Base-by-base conservation (phyloP, 495 filamentous ascomycete genomes). In the Annulohypoxylon nitens region DNA sequence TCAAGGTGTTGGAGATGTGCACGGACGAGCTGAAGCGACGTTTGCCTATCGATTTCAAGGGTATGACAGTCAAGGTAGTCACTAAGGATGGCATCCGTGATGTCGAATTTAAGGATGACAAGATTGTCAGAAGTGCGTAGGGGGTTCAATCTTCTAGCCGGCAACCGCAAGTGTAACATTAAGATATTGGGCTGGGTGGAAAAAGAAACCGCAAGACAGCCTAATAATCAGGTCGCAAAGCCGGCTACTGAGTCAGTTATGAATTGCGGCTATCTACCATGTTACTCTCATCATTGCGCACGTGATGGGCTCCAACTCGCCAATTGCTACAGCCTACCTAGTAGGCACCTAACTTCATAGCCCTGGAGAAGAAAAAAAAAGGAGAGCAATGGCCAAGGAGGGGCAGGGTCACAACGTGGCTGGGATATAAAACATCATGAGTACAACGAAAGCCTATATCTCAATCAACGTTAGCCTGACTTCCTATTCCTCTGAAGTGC, bases 31-130 rank as follows among this genome's bases (percentile, higher is more conserved):
- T 97, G 78, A 97, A 97, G 88, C 89, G 97, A 76, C 86, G 94
- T 83, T 88, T 98, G 86, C 96, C 96, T 69, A 92, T 98, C 81
- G 96, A 99, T 81, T 99, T 97, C 88, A 99, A 98, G 86, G 96
- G 96, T 14, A 89, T 96, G 81, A 77, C 90, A 62, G 95, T 99
- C 71, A 98, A 98, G 88, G 91, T 93, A 25, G 88, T 99, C 71
- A 96, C 92, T 41, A 95, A 95, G 85, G 93, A 98, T 71, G 96
- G 96, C 9, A 91, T 98, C 64, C 81, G 86, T 73, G 93, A 93
- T 69, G 84, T 93, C 65, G 89, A 93, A 59, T 95, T 93, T 79
- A 90, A 92, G 78, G 92, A 95, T 81, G 89, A 91, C 83, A 89
- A 87, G 83, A 84, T 90, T 69, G 91, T 92, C 57, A 88, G 86